Conservation (phyloP, 306 rosid genomes). For the Sphenostylis stenocarpa region DNA sequence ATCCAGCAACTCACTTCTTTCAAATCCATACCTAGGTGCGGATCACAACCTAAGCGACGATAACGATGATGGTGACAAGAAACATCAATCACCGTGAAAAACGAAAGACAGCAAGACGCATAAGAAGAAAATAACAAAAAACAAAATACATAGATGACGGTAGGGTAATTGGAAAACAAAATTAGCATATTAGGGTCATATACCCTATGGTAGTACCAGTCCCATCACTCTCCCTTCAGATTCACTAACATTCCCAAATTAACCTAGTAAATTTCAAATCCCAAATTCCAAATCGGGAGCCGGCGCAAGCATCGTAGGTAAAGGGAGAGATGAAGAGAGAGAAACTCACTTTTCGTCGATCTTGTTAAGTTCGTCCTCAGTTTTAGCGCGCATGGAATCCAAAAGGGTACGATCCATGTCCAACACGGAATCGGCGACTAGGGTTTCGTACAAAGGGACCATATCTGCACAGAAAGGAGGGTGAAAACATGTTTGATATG, state of each 20-base stretch:
- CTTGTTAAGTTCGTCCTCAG: conserved; percentile 72
- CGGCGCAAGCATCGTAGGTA: background rate
- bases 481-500: background rate
- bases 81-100: background rate
- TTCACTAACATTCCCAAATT: background rate
- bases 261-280: conserved; percentile 23
- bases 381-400: conserved; percentile 78
- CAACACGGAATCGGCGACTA: conserved; percentile 64
- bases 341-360: conserved; percentile 85
- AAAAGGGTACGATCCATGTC: conserved; percentile 65
- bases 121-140: background rate
- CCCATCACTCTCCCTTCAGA: background rate
- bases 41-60: background rate
- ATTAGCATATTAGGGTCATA: background rate
- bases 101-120: background rate
- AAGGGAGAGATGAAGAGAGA: background rate
- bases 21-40: background rate
- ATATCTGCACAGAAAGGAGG: conserved; percentile 52
- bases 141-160: background rate
- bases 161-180: background rate
- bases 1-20: background rate
- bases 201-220: background rate
- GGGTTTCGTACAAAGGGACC: conserved; percentile 83
- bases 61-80: background rate
- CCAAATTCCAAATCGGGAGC: conserved; percentile 13